Conservation (phyloP, 2,329 filamentous ascomycete species). For the Fusarium nelsonii region DNA sequence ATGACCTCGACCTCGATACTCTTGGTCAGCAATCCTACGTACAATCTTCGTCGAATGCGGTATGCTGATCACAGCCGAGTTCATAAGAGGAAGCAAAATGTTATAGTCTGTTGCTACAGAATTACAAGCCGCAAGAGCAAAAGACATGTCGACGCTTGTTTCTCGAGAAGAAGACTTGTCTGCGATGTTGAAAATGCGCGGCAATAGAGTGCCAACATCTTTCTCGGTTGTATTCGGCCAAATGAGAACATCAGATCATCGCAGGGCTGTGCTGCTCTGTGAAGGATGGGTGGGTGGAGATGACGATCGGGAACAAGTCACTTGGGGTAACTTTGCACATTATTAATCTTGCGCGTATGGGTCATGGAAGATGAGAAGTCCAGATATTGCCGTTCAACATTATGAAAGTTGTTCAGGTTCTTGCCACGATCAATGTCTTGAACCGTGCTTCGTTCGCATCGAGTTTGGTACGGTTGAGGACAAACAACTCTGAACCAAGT, state of each 20-base stretch:
- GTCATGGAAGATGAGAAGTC: not conserved
- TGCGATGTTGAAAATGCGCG: not conserved
- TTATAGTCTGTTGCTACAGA: not conserved
- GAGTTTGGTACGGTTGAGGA: not conserved
- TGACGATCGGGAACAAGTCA: not conserved
- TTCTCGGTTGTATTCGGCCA: not conserved
- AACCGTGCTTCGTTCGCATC: not conserved
- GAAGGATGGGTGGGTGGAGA: not conserved
- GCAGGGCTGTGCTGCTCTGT: constrained; percentile 24
- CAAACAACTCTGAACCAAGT: not conserved
- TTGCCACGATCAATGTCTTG: not conserved
- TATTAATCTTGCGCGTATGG: not conserved
- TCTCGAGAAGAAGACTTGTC: not conserved
- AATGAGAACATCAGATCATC: not conserved
- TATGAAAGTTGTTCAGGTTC: not conserved
- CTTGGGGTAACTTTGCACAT: not conserved
- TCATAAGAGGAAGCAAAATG: not conserved
- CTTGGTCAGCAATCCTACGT: constrained; percentile 9
- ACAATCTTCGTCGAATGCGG: not conserved
- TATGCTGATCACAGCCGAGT: not conserved
- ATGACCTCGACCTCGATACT: not conserved
- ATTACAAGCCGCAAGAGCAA: not conserved
- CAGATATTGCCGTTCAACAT: not conserved
- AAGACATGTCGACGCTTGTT: not conserved
- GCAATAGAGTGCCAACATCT: constrained; percentile 1